Evolutionary conservation across 2,329 filamentous ascomycete species (phyloP).

Genomic region (Pestalotiopsis sp.): DNA sequence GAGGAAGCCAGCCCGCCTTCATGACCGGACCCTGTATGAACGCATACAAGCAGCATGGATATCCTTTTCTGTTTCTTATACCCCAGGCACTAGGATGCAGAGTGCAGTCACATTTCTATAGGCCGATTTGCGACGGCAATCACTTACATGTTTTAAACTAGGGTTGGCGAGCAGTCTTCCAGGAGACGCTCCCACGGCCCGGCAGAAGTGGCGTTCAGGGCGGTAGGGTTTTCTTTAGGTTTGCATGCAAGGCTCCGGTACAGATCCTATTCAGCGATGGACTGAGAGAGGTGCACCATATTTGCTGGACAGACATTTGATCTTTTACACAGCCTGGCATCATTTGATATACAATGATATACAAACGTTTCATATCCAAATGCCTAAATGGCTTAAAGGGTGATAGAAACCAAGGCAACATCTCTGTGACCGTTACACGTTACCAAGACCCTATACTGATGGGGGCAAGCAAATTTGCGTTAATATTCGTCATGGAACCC

Average conservation of each 20-base stretch:
- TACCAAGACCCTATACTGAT: too few relatives aligned
- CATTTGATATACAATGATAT: too few relatives aligned
- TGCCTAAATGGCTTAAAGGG: too few relatives aligned
- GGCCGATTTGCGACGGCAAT: neutral
- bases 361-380: too few relatives aligned
- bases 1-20: constrained; percentile 35
- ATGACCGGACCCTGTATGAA: constrained; percentile 8
- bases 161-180: neutral
- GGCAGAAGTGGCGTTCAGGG: neutral
- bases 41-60: neutral
- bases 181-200: neutral
- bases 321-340: too few relatives aligned
- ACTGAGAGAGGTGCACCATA: neutral
- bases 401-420: too few relatives aligned
- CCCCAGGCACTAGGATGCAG: constrained; percentile 7
- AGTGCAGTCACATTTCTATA: neutral
- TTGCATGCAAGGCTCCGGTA: neutral
- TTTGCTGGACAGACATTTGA: neutral
- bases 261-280: neutral
- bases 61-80: constrained; percentile 16
- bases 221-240: neutral
- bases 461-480: neutral
- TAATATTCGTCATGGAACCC: neutral
- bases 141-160: neutral
- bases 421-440: too few relatives aligned